A percentile compares a stretch with the other conserved stretches of the same genome.
Conservation (phyloP, 495 filamentous ascomycete genomes). For the Trichoderma erinaceum region DNA sequence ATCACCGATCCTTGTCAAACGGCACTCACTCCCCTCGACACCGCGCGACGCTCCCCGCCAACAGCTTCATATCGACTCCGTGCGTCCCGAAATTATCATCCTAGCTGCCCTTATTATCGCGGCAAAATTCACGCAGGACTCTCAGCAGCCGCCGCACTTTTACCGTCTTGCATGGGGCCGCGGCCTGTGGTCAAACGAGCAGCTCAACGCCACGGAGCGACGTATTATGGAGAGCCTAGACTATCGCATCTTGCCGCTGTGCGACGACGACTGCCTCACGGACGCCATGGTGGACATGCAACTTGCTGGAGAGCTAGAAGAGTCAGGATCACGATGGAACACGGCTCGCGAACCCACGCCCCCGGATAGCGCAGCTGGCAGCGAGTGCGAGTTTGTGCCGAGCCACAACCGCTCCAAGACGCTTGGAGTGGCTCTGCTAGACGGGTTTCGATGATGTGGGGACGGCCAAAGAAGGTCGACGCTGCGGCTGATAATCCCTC, state of each 20-base stretch:
- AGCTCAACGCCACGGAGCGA: conserved; percentile 49
- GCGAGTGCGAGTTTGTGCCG: conserved; percentile 14
- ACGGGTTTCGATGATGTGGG: not conserved
- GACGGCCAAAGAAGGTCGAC: not conserved
- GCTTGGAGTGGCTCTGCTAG: not conserved
- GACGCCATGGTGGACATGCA: conserved; percentile 50
- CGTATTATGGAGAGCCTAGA: conserved; percentile 50
- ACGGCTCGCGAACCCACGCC: conserved; percentile 10
- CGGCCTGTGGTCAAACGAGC: conserved; percentile 44
- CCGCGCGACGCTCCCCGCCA: conserved; percentile 19
- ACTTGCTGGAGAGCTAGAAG: conserved; percentile 38
- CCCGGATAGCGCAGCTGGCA: conserved; percentile 2
- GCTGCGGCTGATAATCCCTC: conserved; percentile 9
- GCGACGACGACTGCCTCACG: conserved; percentile 39
- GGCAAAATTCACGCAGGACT: conserved; percentile 48
- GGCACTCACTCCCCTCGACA: conserved; percentile 40
- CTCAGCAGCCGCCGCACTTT: conserved; percentile 36
- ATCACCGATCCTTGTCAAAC: conserved; percentile 27
- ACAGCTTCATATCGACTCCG: conserved; percentile 47
- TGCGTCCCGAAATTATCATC: conserved; percentile 48
- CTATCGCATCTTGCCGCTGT: conserved; percentile 47
- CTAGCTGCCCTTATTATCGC: conserved; percentile 45
- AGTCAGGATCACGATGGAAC: not conserved
- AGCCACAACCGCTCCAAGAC: conserved; percentile 15
- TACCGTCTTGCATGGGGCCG: conserved; percentile 41